Evolutionary conservation across 179 eudicot genomes (phyloP), one percentile per base, ranked within the genome.

Genomic region (Heliamphora pulchella): DNA sequence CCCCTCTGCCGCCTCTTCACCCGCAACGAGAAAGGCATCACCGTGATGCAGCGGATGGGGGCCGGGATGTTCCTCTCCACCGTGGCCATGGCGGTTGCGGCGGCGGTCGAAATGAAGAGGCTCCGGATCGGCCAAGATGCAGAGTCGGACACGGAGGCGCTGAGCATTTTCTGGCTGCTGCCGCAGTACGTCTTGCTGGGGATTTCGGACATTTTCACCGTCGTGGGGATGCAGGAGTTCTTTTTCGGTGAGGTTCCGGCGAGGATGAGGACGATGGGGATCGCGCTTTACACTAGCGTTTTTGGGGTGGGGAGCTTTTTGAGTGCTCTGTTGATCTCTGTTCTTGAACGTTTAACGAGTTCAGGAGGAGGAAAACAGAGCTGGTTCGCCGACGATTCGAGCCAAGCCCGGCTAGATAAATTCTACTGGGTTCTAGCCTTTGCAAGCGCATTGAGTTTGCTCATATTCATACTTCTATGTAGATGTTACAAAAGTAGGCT

Each of bases 211-310:
- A 92, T 96, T 41, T 96, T 96, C 80, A 96, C 99, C 0, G 98
- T 96, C 0, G 96, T 96, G 17, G 99, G 98, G 43, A 94, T 96
- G 99, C 99, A 96, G 65, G 97, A 96, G 88, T 96, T 92, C 77
- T 96, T 96, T 78, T 96, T 94, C 59, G 82, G 91, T 20, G 96
- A 91, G 82, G 99, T 96, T 2, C 99, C 99, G 0, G 51, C 71
- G 10, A 86, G 83, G 53, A 94, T 94, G 98, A 89, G 88, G 78
- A 96, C 99, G 0, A 89, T 89, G 89, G 99, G 98, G 41, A 90
- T 96, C 5, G 98, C 97, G 9, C 82, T 96, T 20, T 90, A 91
- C 47, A 90, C 97, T 1, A 94, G 99, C 71, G 98, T 94, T 74
- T 96, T 94, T 74, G 99, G 99, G 1, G 96, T 94, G 0, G 98